Conservation (phyloP, 371 early-diverging fungal genomes). For the Massospora cicadina region DNA sequence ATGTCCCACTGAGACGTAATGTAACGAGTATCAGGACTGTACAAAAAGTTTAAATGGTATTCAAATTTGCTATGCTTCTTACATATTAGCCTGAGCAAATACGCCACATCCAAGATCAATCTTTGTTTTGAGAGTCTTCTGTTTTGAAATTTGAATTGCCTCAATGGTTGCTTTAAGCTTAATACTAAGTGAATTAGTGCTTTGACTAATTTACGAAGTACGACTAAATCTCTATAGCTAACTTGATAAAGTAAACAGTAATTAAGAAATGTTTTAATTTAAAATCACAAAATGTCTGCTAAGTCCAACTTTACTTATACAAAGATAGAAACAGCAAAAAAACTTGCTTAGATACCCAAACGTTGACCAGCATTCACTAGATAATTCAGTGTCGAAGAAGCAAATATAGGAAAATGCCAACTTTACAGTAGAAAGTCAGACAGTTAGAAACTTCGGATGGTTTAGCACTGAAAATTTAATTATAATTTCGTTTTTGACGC, state of each 20-base stretch:
- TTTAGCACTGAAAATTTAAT: not conserved
- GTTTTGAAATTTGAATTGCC: constrained; percentile 1
- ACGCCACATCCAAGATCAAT: constrained; percentile 3
- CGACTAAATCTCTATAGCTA: too few relatives aligned
- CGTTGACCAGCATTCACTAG: not conserved
- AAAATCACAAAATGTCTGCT: too few relatives aligned
- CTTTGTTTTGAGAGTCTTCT: not conserved
- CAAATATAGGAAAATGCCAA: not conserved
- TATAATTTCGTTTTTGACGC: not conserved
- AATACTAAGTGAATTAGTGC: too few relatives aligned
- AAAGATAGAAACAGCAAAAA: not conserved
- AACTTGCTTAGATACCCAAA: not conserved
- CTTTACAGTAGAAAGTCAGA: not conserved
- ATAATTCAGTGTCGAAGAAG: not conserved
- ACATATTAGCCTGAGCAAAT: constrained; percentile 8
- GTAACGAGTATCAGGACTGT: constrained; percentile 3
- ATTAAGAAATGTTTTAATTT: not conserved
- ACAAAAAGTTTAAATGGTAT: not conserved
- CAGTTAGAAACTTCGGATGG: not conserved
- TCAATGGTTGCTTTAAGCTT: constrained; percentile 1
- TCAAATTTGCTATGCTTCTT: not conserved
- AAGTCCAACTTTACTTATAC: not conserved
- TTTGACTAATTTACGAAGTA: too few relatives aligned
- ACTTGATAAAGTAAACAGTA: not conserved
- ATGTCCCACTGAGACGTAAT: not conserved